Conservation (phyloP, 139 green algal genomes). For the Zygnema cylindricum region DNA sequence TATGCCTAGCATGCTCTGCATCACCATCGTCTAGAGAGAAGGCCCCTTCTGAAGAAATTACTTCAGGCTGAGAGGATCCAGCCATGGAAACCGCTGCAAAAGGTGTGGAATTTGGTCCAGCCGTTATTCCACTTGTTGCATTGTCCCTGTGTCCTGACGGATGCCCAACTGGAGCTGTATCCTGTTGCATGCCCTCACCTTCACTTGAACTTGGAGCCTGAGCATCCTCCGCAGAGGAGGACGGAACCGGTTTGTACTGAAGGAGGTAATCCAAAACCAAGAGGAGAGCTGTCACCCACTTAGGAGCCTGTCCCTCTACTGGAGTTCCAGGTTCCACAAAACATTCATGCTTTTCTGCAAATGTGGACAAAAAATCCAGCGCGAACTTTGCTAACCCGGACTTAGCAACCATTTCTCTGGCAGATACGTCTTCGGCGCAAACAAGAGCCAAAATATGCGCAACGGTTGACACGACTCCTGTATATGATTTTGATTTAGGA, state of each 20-base stretch:
- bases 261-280: conserved; percentile 77
- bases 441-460: conserved; percentile 80
- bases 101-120: not conserved
- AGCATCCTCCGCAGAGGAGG: conserved; percentile 18
- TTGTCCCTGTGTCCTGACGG: not conserved
- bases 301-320: conserved; percentile 60
- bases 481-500: conserved; percentile 16
- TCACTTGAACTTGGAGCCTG: not conserved
- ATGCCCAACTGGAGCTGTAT: not conserved
- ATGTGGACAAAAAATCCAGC: conserved; percentile 74
- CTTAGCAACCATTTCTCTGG: conserved; percentile 63
- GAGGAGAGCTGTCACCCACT: conserved; percentile 83
- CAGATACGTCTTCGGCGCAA: conserved; percentile 67
- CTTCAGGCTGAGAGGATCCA: not conserved
- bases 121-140: not conserved
- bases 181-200: not conserved
- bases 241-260: conserved; percentile 49
- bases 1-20: not conserved
- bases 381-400: conserved; percentile 54
- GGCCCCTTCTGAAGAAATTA: not conserved
- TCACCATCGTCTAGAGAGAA: not conserved
- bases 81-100: not conserved
- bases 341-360: conserved; percentile 35
- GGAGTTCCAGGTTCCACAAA: not conserved
- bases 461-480: conserved; percentile 42